Percentiles rank a stretch among this genome's conserved stretches.
These are phyloP conservation scores for Capsicum baccatum DNA, from an alignment of 257 asterid species.

Conservation along the genomic window DNA sequence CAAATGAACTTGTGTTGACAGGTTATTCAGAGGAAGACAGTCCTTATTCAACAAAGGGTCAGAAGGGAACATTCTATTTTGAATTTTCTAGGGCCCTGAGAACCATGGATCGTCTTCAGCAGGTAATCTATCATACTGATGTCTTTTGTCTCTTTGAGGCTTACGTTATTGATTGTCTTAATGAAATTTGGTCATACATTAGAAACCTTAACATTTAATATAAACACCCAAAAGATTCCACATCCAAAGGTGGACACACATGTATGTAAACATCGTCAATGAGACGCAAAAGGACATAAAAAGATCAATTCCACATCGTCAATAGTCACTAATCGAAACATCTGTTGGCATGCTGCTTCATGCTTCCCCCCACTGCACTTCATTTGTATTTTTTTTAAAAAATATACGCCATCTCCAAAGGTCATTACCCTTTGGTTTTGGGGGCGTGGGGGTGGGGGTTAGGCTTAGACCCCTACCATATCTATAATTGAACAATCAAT, in stretches of 20 bases:
- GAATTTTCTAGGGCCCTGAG: constrained; percentile 84
- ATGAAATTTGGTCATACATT: background rate
- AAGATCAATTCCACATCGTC: background rate
- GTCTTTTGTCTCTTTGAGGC: background rate
- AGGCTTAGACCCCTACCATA: no score
- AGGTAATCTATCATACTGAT: constrained; percentile 46
- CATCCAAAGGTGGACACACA: no score
- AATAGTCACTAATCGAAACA: background rate
- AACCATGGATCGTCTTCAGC: constrained; percentile 87
- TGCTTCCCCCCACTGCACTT: background rate
- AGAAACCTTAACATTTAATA: background rate
- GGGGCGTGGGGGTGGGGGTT: no score
- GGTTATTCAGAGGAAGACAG: constrained; percentile 77
- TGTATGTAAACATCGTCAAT: background rate
- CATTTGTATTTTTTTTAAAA: no score
- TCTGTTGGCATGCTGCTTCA: background rate
- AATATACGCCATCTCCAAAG: no score
- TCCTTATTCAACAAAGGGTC: constrained; percentile 66
- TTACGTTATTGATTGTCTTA: background rate
- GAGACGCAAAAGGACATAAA: background rate
- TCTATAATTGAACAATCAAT: no score
- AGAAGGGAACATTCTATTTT: constrained; percentile 76
- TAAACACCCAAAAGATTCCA: background rate
- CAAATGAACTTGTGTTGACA: constrained; percentile 34
- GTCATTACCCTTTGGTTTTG: no score